phyloP scores from a whole-genome alignment of 2,329 filamentous ascomycete species.

The Aureobasidium subglaciale region DNA sequence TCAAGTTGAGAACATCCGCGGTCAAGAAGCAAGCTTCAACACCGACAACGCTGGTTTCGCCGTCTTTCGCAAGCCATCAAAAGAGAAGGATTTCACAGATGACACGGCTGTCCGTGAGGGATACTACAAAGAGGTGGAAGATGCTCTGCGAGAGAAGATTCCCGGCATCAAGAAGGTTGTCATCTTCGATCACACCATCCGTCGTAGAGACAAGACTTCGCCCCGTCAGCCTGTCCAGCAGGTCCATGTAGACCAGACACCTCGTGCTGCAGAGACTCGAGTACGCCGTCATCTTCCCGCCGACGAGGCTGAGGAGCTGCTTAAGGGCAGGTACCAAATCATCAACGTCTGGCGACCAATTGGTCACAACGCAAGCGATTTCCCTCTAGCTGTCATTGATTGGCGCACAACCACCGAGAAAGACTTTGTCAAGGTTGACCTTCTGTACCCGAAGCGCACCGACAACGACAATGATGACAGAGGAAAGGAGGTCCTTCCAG shows the following conservation, averaged over 20 bases:
- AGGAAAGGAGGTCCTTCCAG: constrained; percentile 51
- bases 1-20: constrained; percentile 50
- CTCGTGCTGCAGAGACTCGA: constrained; percentile 52
- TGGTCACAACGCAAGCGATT: constrained; percentile 54
- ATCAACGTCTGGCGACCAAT: constrained; percentile 69
- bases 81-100: constrained; percentile 50
- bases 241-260: constrained; percentile 67
- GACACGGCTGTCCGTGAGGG: constrained; percentile 46
- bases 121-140: constrained; percentile 59
- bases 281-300: constrained; percentile 54
- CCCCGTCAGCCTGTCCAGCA: constrained; percentile 60
- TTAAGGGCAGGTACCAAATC: constrained; percentile 56
- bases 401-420: constrained; percentile 50
- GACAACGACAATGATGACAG: constrained; percentile 40
- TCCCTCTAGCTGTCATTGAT: constrained; percentile 62
- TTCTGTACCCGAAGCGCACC: constrained; percentile 52
- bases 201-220: constrained; percentile 46
- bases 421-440: constrained; percentile 55
- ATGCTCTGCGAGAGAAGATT: constrained; percentile 48
- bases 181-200: constrained; percentile 68
- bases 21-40: constrained; percentile 42
- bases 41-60: constrained; percentile 55
- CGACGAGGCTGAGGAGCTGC: constrained; percentile 49
- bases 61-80: constrained; percentile 46
- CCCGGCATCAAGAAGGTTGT: constrained; percentile 53